Evolutionary conservation across 495 filamentous ascomycete species (phyloP).

Genomic region (Corynascus novoguineensis): DNA sequence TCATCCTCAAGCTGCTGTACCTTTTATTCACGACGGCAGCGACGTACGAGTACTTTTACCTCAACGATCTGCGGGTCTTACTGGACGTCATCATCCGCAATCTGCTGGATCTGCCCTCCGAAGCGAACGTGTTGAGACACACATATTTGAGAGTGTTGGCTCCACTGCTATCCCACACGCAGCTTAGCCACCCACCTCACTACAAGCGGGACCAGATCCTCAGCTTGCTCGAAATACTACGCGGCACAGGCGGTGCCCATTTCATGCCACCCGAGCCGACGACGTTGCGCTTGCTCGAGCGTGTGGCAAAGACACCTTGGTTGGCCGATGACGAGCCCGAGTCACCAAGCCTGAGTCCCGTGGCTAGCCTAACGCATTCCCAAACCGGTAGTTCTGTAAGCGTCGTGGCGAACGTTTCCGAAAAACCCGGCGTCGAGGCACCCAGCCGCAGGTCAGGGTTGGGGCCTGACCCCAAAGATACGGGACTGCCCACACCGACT

Average conservation of each 20-base stretch:
- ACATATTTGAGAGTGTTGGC: constrained; percentile 97
- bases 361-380: constrained; percentile 45
- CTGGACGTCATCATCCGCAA: constrained; percentile 96
- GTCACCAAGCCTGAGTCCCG: constrained; percentile 39
- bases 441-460: constrained; percentile 58
- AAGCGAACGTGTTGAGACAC: constrained; percentile 73
- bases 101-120: constrained; percentile 82
- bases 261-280: constrained; percentile 91
- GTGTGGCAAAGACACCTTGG: constrained; percentile 83
- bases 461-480: constrained; percentile 17
- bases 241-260: constrained; percentile 58
- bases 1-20: constrained; percentile 93
- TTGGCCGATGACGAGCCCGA: constrained; percentile 49
- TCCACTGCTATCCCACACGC: constrained; percentile 83
- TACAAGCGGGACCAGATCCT: constrained; percentile 89
- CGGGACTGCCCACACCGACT: constrained; percentile 6
- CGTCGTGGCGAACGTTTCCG: constrained; percentile 69
- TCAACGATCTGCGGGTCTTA: constrained; percentile 90
- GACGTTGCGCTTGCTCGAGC: constrained; percentile 72
- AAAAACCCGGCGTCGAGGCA: constrained; percentile 80
- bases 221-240: constrained; percentile 64
- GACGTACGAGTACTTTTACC: constrained; percentile 97
- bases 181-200: constrained; percentile 73
- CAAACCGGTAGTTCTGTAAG: constrained; percentile 55
- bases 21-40: constrained; percentile 85